Evolutionary conservation across 257 asterid genomes (phyloP).

Genomic region (Thymus mandschuricus): DNA sequence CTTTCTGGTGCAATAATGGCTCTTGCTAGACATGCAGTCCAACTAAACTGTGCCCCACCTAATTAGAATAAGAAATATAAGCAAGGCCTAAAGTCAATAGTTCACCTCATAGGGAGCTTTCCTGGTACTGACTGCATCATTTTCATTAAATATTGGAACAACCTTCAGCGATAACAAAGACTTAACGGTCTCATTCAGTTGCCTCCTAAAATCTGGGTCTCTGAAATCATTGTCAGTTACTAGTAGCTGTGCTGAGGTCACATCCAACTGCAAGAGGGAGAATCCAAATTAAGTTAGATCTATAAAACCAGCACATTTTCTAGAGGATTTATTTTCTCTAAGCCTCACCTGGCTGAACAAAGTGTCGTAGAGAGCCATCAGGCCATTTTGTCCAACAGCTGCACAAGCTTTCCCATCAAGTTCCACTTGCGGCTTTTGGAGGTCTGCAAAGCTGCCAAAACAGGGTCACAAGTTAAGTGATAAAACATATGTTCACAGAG

Average conservation of each 20-base stretch:
- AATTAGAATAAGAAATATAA: slow-evolving; percentile 22
- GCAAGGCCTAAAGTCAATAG: slow-evolving; percentile 21
- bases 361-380: slow-evolving; percentile 93
- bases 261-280: slow-evolving; percentile 59
- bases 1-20: slow-evolving; percentile 6
- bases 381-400: slow-evolving; percentile 98
- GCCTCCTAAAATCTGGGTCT: slow-evolving; percentile 66
- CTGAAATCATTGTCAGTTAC: slow-evolving; percentile 87
- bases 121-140: slow-evolving; percentile 90
- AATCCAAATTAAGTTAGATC: slow-evolving; percentile 16
- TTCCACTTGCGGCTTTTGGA: slow-evolving; percentile 95
- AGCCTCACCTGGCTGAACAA: slow-evolving; percentile 90
- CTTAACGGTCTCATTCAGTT: slow-evolving; percentile 70
- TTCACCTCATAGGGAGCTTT: slow-evolving; percentile 76
- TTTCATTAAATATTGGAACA: slow-evolving; percentile 86
- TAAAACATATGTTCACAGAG: neutral
- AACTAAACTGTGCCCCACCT: slow-evolving; percentile 6
- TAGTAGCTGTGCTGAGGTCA: slow-evolving; percentile 79
- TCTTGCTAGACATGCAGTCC: slow-evolving; percentile 13
- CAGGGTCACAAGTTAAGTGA: neutral
- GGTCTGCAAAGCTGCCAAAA: slow-evolving; percentile 84
- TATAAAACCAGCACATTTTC: slow-evolving; percentile 17
- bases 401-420: slow-evolving; percentile 99
- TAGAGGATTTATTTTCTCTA: neutral
- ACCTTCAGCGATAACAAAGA: slow-evolving; percentile 61